Conservation (phyloP, 2,329 filamentous ascomycete species). For the Fusarium verrucosum region DNA sequence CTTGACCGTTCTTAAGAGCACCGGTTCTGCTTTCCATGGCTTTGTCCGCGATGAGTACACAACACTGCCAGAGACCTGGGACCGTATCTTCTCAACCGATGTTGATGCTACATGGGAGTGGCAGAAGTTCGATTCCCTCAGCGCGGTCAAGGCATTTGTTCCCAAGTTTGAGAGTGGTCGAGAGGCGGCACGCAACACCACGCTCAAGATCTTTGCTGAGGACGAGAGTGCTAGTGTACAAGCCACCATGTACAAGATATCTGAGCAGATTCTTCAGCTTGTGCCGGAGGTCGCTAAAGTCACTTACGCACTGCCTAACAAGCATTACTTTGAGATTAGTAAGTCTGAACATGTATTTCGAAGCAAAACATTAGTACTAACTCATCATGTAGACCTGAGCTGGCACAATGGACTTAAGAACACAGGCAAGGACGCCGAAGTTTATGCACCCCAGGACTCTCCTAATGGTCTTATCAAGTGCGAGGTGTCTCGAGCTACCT, state of each 20-base stretch:
- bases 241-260: conserved; percentile 99
- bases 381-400: conserved; percentile 73
- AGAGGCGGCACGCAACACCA: conserved; percentile 80
- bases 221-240: conserved; percentile 95
- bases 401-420: conserved; percentile 98
- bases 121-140: conserved; percentile 73
- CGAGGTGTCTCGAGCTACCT: conserved; percentile 73
- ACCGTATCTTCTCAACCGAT: conserved; percentile 93
- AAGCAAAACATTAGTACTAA: conserved; percentile 30
- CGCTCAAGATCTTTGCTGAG: conserved; percentile 88
- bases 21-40: conserved; percentile 93
- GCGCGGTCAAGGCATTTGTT: conserved; percentile 71
- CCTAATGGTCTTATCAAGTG: conserved; percentile 97
- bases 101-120: conserved; percentile 90
- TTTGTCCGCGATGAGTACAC: conserved; percentile 96
- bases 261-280: conserved; percentile 80
- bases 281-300: conserved; percentile 77
- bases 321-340: conserved; percentile 98
- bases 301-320: conserved; percentile 90
- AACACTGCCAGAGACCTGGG: conserved; percentile 88
- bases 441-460: conserved; percentile 90
- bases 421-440: conserved; percentile 93
- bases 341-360: conserved; percentile 51
- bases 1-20: conserved; percentile 93
- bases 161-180: conserved; percentile 82